A percentile compares a stretch with the other conserved stretches of the same genome.
phyloP scores from a whole-genome alignment of 805 yeast species.

The Schwanniomyces yamadae region DNA sequence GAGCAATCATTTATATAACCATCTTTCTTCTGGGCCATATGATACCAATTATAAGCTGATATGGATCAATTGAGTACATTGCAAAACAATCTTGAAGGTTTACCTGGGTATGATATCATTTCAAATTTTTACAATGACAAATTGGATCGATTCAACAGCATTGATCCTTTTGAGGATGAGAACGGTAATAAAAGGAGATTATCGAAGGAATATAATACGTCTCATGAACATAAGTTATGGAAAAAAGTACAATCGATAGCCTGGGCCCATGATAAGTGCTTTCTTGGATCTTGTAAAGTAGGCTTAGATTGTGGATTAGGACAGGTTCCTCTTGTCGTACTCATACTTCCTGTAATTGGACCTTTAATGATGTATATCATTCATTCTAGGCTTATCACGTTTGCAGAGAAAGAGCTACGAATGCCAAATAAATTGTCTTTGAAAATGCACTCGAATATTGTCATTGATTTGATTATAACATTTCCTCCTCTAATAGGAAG shows the following conservation, averaged over 20 bases:
- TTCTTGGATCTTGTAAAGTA: conserved; percentile 67
- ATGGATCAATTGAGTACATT: background rate
- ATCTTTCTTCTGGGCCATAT: too few species aligned
- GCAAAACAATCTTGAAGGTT: conserved; percentile 25
- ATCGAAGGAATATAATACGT: conserved; percentile 48
- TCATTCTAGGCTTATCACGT: conserved; percentile 63
- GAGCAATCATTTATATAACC: too few species aligned
- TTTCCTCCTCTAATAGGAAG: conserved; percentile 81
- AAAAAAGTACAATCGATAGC: conserved; percentile 72
- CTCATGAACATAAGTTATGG: conserved; percentile 68
- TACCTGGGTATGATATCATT: conserved; percentile 60
- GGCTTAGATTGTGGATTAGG: conserved; percentile 78
- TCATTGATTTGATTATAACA: conserved; percentile 70
- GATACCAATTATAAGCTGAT: too few species aligned
- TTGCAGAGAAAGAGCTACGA: conserved; percentile 56
- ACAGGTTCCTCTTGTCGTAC: conserved; percentile 66
- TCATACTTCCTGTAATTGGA: conserved; percentile 77
- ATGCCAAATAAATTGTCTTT: conserved; percentile 61
- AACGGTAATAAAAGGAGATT: conserved; percentile 62
- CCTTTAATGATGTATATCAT: conserved; percentile 77
- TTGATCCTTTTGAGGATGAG: conserved; percentile 63
- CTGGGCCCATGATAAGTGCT: conserved; percentile 84
- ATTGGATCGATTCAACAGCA: conserved; percentile 60
- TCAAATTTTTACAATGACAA: conserved; percentile 67
- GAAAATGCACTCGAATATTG: conserved; percentile 73